Evolutionary conservation across 257 asterid species (phyloP), one percentile per base, ranked within the genome.

Genomic region (Verbascum thapsus): DNA sequence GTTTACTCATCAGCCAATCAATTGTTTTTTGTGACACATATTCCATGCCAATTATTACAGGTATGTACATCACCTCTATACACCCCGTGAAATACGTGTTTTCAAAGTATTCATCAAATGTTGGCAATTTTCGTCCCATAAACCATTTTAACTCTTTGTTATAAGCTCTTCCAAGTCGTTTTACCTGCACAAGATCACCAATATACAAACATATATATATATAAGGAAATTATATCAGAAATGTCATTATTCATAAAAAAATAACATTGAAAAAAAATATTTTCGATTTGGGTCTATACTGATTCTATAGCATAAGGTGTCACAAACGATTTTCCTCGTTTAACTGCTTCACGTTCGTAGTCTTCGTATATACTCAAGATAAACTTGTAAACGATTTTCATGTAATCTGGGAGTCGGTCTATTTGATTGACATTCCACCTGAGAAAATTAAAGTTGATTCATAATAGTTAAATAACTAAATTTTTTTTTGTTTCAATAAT

Each of bases 381-480:
- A 6, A 60, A 78, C 19, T 17, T n/a, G 16, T 72, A 81, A 22
- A 73, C 66, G 7, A 63, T 45, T 62, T 74, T 57, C 82, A 80
- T 76, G 26, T 44, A 80, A 7, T 64, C 55, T 0, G 82, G 85
- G 26, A 78, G 75, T 20, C 7, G 45, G 32, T 64, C 66, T 7
- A 64, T 62, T 22, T 58, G 76, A 6, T 18, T 45, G 6, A 61
- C 43, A 42, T 71, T 48, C 87, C 80, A 81, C 75, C 87, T 81
- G 55, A 57, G 1, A 23, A 10, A n/a, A 39, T 39, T n/a, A n/a
- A n/a, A n/a, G n/a, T n/a, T n/a, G n/a, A n/a, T n/a, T n/a, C n/a
- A n/a, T n/a, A n/a, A n/a, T n/a, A n/a, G n/a, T n/a, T n/a, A n/a
- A n/a, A n/a, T n/a, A n/a, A n/a, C n/a, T n/a, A n/a, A n/a, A n/a